Base-by-base conservation (phyloP, 2,329 filamentous ascomycete genomes). In the Fusarium sp. region DNA sequence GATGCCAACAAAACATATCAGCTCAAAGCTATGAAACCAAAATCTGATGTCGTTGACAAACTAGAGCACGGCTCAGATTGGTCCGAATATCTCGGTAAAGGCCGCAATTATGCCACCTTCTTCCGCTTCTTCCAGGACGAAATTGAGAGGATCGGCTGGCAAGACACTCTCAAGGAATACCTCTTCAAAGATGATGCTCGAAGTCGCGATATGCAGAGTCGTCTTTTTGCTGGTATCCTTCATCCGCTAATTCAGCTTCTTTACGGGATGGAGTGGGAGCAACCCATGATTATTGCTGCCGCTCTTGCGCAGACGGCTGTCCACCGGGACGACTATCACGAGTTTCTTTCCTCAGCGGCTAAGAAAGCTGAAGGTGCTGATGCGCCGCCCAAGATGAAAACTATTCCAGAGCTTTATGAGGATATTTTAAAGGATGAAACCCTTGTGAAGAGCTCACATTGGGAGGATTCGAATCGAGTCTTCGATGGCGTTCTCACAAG, bases 261-360 rank as follows among this genome's bases (percentile, higher is more conserved):
- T 50, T 97, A 93, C 76, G 94, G 92, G 7, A 77, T 97, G 37
- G 93, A 97, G 77, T 97, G 93, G 82, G 78, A 86, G 12, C 93
- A 97, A 76, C 93, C 93, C 3, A 91, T 91, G 39, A 89, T 97
- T 62, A 85, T 97, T 28, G 93, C 93, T 8, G 88, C 95, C 80
- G 93, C 84, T 2, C 86, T 97, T 19, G 93, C 94, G 1, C 90
- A 97, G 80, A 84, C 91, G 2, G 88, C 91, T 10, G 87, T 93
- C 3, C 93, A 97, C 75, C 81, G 84, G 9, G 80, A 84, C 44
- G 85, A 86, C 78, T 82, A 91, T 3, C 81, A 79, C 3, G 69
- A 78, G 0, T 87, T 90, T 65, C 82, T 96, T 28, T 65, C 85
- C 10, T 89, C 92, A 70, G 83, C 84, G 0, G 77, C 79, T 8